Evolutionary conservation across 768 basidiomycete genomes (phyloP), one percentile per base, ranked within the genome.

Genomic region (Hemileccinum impolitum): DNA sequence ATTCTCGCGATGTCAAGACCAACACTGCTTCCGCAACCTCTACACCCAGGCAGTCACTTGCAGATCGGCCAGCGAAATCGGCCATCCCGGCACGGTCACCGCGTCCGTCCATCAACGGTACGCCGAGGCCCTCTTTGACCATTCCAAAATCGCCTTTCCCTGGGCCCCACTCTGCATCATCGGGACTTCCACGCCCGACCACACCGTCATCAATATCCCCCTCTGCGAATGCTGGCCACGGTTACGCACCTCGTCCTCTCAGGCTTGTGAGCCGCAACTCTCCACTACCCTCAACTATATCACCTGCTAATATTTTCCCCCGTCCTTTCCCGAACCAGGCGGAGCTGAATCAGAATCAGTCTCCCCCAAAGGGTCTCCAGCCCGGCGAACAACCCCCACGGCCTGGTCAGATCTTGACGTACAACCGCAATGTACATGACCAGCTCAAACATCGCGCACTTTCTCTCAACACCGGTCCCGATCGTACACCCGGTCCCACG

Each of bases 391-490:
- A 55, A 31, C 39, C 46, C n/a, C 50, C 58, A 0, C 57, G 60
- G 0, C 53, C 64, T 4, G 61, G 63, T 39, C 58, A 57, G 37
- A 43, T 72, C 15, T 45, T 68, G 49, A 47, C 48, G 6, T 67
- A 70, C 31, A 71, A 71, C 36, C 54, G 68, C 6, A 70, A 71
- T 13, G 30, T 71, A n/a, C 61, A 64, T 42, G 62, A 70, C 52
- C 66, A 66, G 23, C 61, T 68, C 43, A 68, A 67, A 18, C 42
- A 51, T 13, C 59, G 59, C 8, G 17, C 62, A 0, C 42, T 60
- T 1, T 58, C 60, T 18, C 6, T 57, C 23, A 59, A 46, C 13
- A 50, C 40, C 2, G 53, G 43, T 0, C 26, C 51, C 23, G 42
- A 54, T 30, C 53, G 47, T 5, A 15, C 55, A 8, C 52, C 48